Conservation (phyloP, 768 basidiomycete genomes). For the Tylopilus felleus region DNA sequence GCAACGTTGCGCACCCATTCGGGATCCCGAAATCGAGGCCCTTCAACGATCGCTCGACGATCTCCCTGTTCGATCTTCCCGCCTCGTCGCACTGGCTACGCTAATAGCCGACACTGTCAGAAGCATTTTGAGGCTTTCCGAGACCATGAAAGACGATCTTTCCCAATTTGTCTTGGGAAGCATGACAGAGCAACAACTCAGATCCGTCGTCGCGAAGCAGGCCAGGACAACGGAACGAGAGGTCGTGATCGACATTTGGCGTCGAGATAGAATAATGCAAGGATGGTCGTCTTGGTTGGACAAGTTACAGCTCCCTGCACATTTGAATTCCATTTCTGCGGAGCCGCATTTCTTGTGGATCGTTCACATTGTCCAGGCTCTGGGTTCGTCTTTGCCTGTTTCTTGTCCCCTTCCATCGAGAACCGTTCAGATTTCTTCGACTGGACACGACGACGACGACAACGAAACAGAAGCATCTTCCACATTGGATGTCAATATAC, state of each 20-base stretch:
- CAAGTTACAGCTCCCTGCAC: background rate
- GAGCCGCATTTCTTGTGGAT: constrained; percentile 39
- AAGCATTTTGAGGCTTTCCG: constrained; percentile 48
- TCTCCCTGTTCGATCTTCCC: constrained; percentile 23
- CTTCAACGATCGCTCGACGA: constrained; percentile 38
- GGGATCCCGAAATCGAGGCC: constrained; percentile 52
- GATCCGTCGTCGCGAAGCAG: constrained; percentile 45
- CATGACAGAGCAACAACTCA: constrained; percentile 63
- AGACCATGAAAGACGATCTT: constrained; percentile 68
- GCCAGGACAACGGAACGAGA: constrained; percentile 55
- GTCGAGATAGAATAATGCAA: constrained; percentile 23
- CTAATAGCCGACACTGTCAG: constrained; percentile 48
- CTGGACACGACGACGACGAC: background rate
- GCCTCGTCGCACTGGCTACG: constrained; percentile 37
- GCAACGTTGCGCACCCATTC: constrained; percentile 63
- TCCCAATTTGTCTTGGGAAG: constrained; percentile 60
- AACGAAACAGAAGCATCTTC: background rate
- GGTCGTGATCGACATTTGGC: constrained; percentile 52
- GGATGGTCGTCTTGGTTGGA: constrained; percentile 28
- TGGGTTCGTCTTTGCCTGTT: constrained; percentile 43
- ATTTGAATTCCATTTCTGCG: constrained; percentile 12
- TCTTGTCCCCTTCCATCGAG: constrained; percentile 31
- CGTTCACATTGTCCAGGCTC: constrained; percentile 42
- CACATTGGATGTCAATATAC: constrained; percentile 33
- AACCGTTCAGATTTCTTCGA: constrained; percentile 8